phyloP scores from a whole-genome alignment of 805 yeast species.

The Candida pseudoglaebosa region DNA sequence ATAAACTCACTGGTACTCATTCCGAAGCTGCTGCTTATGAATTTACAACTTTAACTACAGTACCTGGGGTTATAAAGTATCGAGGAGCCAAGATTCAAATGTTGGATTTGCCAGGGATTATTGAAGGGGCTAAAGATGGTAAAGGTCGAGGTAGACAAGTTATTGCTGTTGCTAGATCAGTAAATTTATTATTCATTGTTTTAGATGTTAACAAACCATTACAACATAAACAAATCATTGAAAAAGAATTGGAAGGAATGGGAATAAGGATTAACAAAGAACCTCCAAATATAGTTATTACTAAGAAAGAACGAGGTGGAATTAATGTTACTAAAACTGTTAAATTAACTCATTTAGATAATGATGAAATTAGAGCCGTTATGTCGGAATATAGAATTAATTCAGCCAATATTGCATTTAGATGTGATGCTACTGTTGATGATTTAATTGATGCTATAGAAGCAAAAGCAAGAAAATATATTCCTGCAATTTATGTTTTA shows the following conservation, averaged over 20 bases:
- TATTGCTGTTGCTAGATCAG: conserved; percentile 98
- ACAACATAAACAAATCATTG: conserved; percentile 90
- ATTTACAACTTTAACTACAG: conserved; percentile 95
- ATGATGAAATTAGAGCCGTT: conserved; percentile 93
- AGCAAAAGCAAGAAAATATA: conserved; percentile 84
- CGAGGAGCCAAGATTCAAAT: conserved; percentile 98
- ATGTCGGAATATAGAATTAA: conserved; percentile 93
- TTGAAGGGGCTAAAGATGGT: conserved; percentile 90
- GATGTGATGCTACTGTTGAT: conserved; percentile 98
- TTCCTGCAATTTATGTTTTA: conserved; percentile 91
- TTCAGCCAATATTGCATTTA: conserved; percentile 92
- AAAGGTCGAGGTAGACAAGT: conserved; percentile 94
- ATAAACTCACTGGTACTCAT: conserved; percentile 90
- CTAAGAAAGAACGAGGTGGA: conserved; percentile 95
- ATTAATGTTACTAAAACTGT: conserved; percentile 90
- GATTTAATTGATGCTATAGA: conserved; percentile 93
- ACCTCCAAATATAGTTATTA: conserved; percentile 89
- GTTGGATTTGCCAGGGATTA: conserved; percentile 87
- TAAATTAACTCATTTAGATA: conserved; percentile 84
- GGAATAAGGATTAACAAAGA: conserved; percentile 90
- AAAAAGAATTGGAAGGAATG: conserved; percentile 93
- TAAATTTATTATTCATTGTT: conserved; percentile 88
- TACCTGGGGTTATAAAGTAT: conserved; percentile 93
- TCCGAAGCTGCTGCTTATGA: conserved; percentile 98
- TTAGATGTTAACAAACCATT: conserved; percentile 95